Conservation (phyloP, 345 rosid species). For the Brassica carinata region DNA sequence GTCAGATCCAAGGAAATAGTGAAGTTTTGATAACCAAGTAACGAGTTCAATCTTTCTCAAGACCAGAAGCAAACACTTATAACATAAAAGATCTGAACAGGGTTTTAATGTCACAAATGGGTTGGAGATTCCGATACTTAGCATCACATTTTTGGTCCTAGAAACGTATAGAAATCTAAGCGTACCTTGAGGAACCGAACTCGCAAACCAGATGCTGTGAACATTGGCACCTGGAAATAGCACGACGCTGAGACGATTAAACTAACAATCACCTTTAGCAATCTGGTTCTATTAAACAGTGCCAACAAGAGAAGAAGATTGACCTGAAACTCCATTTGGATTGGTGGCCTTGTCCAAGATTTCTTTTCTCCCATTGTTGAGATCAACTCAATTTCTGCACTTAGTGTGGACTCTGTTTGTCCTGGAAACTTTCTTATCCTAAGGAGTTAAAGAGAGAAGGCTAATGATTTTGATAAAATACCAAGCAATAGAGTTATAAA, state of each 20-base stretch:
- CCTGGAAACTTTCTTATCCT: slow-evolving; percentile 99
- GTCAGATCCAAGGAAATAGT: not conserved
- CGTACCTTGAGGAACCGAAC: slow-evolving; percentile 93
- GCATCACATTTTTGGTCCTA: not conserved
- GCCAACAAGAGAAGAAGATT: slow-evolving; percentile 23
- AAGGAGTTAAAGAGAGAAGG: slow-evolving; percentile 3
- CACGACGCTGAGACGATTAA: not conserved
- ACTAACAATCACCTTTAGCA: not conserved
- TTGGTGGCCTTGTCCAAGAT: slow-evolving; percentile 95
- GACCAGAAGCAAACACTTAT: not conserved
- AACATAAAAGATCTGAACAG: not conserved
- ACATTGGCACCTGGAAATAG: slow-evolving; percentile 13
- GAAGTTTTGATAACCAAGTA: not conserved
- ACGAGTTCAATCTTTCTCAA: not conserved
- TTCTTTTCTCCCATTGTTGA: slow-evolving; percentile 93
- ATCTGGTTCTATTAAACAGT: not conserved
- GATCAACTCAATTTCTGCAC: slow-evolving; percentile 96
- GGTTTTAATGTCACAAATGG: not conserved
- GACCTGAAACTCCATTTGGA: slow-evolving; percentile 99
- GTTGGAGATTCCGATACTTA: not conserved
- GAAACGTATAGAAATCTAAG: not conserved
- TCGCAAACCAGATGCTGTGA: slow-evolving; percentile 82
- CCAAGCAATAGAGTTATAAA: not conserved
- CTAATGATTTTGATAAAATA: not conserved
- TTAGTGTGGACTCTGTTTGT: slow-evolving; percentile 95